Conservation (phyloP, 176 grass and related monocot species). For the Miscanthus lutarioriparius region DNA sequence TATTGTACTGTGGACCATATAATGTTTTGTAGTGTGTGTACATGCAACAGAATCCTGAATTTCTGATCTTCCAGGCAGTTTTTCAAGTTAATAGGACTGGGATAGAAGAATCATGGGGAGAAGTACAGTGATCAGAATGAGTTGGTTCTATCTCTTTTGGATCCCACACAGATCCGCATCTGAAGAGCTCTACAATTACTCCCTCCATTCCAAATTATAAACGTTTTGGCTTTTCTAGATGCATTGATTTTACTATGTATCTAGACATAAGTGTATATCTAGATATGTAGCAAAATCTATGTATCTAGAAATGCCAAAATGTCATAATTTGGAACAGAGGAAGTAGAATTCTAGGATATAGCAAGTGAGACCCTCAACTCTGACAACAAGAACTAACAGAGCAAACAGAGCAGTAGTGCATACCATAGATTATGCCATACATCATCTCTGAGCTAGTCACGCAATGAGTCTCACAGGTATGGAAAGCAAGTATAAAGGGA, state of each 20-base stretch:
- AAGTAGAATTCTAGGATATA: neutral
- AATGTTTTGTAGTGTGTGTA: neutral
- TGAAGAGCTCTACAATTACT: neutral
- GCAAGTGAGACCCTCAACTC: neutral
- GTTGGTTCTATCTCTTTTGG: neutral
- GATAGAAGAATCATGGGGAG: neutral
- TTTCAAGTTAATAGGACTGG: neutral
- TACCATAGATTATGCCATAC: neutral
- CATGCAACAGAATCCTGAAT: neutral
- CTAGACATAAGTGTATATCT: no score
- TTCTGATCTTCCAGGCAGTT: neutral
- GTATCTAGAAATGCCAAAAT: no score
- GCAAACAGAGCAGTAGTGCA: neutral
- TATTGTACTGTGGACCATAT: neutral
- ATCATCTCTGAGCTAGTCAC: neutral
- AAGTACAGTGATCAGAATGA: neutral
- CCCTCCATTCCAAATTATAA: no score
- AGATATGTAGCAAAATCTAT: no score
- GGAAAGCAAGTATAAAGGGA: neutral
- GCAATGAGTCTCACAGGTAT: neutral
- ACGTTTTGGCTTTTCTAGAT: no score
- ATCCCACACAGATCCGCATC: neutral
- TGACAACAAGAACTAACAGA: neutral
- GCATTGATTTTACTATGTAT: no score
- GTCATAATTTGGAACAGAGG: no score